Percentiles rank a stretch among this genome's conserved stretches.
phyloP scores from a whole-genome alignment of 2,329 filamentous ascomycete genomes.

The Stagonosporopsis cucurbitacearum region DNA sequence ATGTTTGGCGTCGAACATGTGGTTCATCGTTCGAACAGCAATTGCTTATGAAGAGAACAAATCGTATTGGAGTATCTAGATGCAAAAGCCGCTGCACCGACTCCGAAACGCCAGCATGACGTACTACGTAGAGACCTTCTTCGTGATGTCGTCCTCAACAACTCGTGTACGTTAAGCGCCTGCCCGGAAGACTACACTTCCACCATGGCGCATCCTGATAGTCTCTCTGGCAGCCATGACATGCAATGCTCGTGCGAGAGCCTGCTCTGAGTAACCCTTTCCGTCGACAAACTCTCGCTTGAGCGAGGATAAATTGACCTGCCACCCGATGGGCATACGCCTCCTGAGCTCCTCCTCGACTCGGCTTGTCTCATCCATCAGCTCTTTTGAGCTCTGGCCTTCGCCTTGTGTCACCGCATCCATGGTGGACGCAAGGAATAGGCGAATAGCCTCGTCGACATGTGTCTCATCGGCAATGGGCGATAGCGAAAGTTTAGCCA shows the following conservation, averaged over 20 bases:
- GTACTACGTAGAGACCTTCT: neutral
- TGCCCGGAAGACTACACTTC: conserved; percentile 31
- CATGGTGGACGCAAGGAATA: conserved; percentile 97
- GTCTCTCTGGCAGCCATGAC: conserved; percentile 88
- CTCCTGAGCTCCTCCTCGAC: conserved; percentile 89
- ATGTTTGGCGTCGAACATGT: neutral
- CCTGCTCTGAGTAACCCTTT: conserved; percentile 87
- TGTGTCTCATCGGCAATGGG: conserved; percentile 88
- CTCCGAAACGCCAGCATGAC: conserved; percentile 4
- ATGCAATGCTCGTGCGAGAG: conserved; percentile 81
- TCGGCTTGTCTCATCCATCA: conserved; percentile 87
- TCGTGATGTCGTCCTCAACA: neutral
- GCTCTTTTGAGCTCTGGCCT: conserved; percentile 77
- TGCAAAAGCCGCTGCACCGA: conserved; percentile 3
- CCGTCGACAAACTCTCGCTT: conserved; percentile 90
- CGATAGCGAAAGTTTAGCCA: conserved; percentile 88
- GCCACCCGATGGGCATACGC: conserved; percentile 92
- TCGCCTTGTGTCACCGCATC: conserved; percentile 93
- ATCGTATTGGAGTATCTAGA: conserved; percentile 5
- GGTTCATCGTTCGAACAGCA: neutral
- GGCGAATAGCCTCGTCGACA: conserved; percentile 94
- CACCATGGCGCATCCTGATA: conserved; percentile 77
- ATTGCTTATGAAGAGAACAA: neutral
- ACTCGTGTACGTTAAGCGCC: conserved; percentile 16
- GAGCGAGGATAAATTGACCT: conserved; percentile 84